Evolutionary conservation across 1,284 basidiomycete genomes (phyloP).

Genomic region (Ceratobasidium sp.): DNA sequence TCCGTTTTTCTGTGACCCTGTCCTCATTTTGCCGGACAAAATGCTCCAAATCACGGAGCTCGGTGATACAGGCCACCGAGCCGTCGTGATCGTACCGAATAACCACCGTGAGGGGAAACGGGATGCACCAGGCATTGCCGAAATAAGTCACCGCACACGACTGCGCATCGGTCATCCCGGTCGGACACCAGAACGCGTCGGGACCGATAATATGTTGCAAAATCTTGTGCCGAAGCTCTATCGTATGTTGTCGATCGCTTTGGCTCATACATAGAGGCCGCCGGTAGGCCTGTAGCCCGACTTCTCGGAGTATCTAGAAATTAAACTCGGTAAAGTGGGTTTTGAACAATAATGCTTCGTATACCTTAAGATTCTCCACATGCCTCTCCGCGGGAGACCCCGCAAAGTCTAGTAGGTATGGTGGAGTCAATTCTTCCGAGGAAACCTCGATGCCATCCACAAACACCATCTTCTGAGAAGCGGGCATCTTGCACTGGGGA

Average conservation of each 20-base stretch:
- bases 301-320: conserved; percentile 72
- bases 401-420: conserved; percentile 77
- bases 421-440: conserved; percentile 71
- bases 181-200: conserved; percentile 73
- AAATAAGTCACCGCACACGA: conserved; percentile 66
- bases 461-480: conserved; percentile 70
- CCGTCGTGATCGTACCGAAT: conserved; percentile 77
- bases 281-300: conserved; percentile 67
- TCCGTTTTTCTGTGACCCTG: conserved; percentile 63
- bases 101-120: conserved; percentile 81
- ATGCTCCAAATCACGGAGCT: conserved; percentile 66
- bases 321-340: neutral
- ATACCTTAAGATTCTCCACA: conserved; percentile 83
- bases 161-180: conserved; percentile 51
- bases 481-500: conserved; percentile 71
- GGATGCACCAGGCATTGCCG: conserved; percentile 82
- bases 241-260: conserved; percentile 51
- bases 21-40: conserved; percentile 77
- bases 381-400: conserved; percentile 79
- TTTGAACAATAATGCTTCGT: conserved; percentile 9
- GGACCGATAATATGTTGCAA: conserved; percentile 71
- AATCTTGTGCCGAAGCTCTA: conserved; percentile 65
- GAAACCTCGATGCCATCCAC: conserved; percentile 61
- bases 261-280: conserved; percentile 62
- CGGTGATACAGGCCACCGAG: conserved; percentile 63